phyloP scores from a whole-genome alignment of 164 flowering plant genomes.

The Nymphaea thermarum region DNA sequence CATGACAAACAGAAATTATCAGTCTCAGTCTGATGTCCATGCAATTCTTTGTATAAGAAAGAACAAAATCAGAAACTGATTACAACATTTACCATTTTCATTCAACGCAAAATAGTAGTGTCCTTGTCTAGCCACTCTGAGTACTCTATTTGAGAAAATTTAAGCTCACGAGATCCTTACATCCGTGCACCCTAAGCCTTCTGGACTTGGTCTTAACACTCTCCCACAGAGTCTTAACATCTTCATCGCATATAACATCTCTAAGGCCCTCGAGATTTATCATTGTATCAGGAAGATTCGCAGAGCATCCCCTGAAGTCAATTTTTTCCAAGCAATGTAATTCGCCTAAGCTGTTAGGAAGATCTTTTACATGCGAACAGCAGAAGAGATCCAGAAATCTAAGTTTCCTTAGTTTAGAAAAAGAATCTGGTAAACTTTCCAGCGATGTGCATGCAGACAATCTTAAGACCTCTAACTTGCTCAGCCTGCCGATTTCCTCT shows the following conservation, averaged over 20 bases:
- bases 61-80: no score
- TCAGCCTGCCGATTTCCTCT: slow-evolving; percentile 28
- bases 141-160: neutral
- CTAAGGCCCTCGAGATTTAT: slow-evolving; percentile 22
- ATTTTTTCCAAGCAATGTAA: slow-evolving; percentile 50
- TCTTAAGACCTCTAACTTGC: slow-evolving; percentile 33
- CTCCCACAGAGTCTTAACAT: slow-evolving; percentile 44
- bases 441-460: slow-evolving; percentile 51
- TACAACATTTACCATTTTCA: no score
- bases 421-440: slow-evolving; percentile 33
- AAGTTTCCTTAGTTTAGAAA: slow-evolving; percentile 30
- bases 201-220: slow-evolving; percentile 13
- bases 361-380: slow-evolving; percentile 41
- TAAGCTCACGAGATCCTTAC: neutral
- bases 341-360: slow-evolving; percentile 43
- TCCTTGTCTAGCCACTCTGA: no score
- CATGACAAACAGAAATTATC: no score
- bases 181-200: neutral
- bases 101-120: no score
- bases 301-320: slow-evolving; percentile 67
- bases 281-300: slow-evolving; percentile 31
- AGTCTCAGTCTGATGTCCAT: no score
- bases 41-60: no score
- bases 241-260: slow-evolving; percentile 59
- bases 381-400: slow-evolving; percentile 64